Percentiles rank a stretch among this genome's conserved stretches.
Conservation (phyloP, 352 stramenopile genomes). For the Peronospora tabacina region DNA sequence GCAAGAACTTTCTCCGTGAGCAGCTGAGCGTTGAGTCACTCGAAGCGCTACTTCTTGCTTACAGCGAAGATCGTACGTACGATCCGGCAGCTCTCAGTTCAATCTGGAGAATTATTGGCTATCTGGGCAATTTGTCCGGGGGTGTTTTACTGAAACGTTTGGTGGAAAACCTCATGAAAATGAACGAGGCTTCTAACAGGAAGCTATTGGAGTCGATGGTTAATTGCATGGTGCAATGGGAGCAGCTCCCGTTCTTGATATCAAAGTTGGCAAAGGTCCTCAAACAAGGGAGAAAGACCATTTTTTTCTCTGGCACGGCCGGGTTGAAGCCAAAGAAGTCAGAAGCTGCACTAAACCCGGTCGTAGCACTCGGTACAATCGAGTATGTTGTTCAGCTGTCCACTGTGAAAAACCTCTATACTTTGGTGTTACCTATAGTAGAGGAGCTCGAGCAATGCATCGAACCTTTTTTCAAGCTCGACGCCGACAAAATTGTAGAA, state of each 20-base stretch:
- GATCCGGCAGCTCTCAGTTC: slow-evolving; percentile 63
- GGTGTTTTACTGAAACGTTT: slow-evolving; percentile 49
- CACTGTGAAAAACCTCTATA: slow-evolving; percentile 38
- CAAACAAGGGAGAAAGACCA: slow-evolving; percentile 44
- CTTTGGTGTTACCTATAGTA: slow-evolving; percentile 42
- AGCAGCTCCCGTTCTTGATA: slow-evolving; percentile 57
- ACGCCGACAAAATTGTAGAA: slow-evolving; percentile 32
- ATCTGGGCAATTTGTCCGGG: slow-evolving; percentile 54
- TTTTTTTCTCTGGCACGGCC: slow-evolving; percentile 23
- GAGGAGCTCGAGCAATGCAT: slow-evolving; percentile 35
- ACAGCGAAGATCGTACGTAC: slow-evolving; percentile 49
- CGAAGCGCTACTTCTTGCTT: slow-evolving; percentile 54
- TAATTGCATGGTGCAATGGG: slow-evolving; percentile 67
- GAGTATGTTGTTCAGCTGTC: slow-evolving; percentile 59
- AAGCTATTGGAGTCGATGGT: slow-evolving; percentile 75
- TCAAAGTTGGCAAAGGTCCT: slow-evolving; percentile 57
- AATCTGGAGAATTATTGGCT: slow-evolving; percentile 70
- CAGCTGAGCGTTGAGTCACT: slow-evolving; percentile 58
- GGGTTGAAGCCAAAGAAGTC: slow-evolving; percentile 28
- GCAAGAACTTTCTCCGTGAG: slow-evolving; percentile 61
- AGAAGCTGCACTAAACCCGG: slow-evolving; percentile 35
- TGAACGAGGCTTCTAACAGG: slow-evolving; percentile 64
- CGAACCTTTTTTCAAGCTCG: slow-evolving; percentile 38
- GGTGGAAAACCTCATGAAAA: slow-evolving; percentile 58
- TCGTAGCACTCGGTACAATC: slow-evolving; percentile 51